Evolutionary conservation across 176 grass and related monocot genomes (phyloP).

Genomic region (Raddia distichophylla): DNA sequence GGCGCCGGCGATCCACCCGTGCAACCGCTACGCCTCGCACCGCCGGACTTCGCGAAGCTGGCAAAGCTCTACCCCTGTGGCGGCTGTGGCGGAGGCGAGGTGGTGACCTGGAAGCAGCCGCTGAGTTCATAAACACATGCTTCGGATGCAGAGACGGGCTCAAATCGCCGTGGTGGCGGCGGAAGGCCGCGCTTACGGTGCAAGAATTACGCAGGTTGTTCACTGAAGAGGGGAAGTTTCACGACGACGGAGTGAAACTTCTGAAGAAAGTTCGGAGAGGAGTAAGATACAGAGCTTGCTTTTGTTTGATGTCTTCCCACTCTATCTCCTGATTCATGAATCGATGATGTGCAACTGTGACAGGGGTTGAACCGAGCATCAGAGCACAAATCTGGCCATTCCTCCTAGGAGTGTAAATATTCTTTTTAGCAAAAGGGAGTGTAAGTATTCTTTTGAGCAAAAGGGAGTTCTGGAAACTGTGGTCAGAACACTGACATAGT

Average conservation of each 20-base stretch:
- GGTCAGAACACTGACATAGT: background rate
- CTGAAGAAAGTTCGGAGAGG: constrained; percentile 79
- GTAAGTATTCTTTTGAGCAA: too few species aligned
- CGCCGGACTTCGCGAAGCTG: too few species aligned
- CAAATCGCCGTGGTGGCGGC: constrained; percentile 82
- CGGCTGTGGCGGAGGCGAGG: too few species aligned
- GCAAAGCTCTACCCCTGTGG: too few species aligned
- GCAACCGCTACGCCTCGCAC: too few species aligned
- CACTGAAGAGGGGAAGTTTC: constrained; percentile 67
- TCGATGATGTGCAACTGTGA: constrained; percentile 23
- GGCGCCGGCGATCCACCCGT: too few species aligned
- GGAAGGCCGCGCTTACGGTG: constrained; percentile 54
- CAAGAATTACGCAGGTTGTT: constrained; percentile 69
- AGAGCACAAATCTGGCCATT: constrained; percentile 89
- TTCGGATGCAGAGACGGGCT: constrained; percentile 67
- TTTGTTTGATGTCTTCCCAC: constrained; percentile 20
- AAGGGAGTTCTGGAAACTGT: background rate
- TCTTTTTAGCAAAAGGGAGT: background rate
- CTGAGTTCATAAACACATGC: background rate
- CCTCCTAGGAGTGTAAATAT: constrained; percentile 85
- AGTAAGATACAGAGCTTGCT: constrained; percentile 52
- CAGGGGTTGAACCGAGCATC: constrained; percentile 81
- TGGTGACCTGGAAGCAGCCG: too few species aligned
- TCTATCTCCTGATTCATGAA: background rate
- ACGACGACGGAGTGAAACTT: constrained; percentile 69